phyloP scores from a whole-genome alignment of 1,284 basidiomycete genomes.

The Lignosus rhinocerotis region DNA sequence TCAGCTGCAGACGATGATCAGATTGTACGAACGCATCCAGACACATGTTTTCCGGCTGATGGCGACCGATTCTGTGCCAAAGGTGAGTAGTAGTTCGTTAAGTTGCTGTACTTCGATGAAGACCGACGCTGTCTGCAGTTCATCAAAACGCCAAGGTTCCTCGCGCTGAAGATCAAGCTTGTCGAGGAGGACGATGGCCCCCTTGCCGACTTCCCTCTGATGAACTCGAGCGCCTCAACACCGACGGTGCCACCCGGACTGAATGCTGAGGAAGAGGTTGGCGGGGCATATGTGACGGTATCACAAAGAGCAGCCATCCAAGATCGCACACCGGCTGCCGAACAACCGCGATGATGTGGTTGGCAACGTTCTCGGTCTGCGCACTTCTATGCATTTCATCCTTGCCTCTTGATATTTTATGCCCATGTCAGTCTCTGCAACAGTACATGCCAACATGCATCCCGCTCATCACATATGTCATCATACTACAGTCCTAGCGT shows the following conservation, averaged over 20 bases:
- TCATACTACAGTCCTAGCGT: constrained; percentile 25
- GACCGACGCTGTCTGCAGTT: constrained; percentile 49
- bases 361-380: constrained; percentile 9
- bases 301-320: constrained; percentile 62
- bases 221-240: constrained; percentile 31
- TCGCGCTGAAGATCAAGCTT: constrained; percentile 72
- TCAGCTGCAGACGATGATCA: constrained; percentile 92
- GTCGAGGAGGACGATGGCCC: constrained; percentile 63
- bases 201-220: constrained; percentile 31
- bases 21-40: constrained; percentile 95
- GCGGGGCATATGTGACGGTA: constrained; percentile 83
- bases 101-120: background rate
- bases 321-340: constrained; percentile 21
- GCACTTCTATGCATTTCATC: constrained; percentile 25
- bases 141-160: constrained; percentile 80
- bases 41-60: constrained; percentile 95
- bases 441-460: constrained; percentile 25
- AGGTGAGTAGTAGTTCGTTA: constrained; percentile 54
- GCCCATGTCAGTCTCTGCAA: constrained; percentile 28
- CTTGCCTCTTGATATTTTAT: constrained; percentile 24
- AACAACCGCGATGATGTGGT: constrained; percentile 15
- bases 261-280: constrained; percentile 61
- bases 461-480: constrained; percentile 18
- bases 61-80: constrained; percentile 97
- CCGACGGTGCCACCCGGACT: constrained; percentile 71